These are phyloP conservation scores for Bidens hawaiensis DNA, from an alignment of 140 eudicot species.

Conservation along the genomic window DNA sequence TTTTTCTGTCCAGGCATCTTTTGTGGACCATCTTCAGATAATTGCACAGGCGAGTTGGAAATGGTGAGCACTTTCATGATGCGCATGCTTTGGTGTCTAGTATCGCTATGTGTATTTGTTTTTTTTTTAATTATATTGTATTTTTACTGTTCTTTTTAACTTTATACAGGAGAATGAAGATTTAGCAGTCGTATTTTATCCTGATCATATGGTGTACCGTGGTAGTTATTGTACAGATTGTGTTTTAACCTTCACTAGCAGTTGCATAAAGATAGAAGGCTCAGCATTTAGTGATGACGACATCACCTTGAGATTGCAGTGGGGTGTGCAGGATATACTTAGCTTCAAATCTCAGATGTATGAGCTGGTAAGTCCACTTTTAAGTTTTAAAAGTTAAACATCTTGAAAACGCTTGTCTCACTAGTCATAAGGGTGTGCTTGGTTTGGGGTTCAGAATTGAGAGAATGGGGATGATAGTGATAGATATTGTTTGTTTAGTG, in stretches of 20 bases:
- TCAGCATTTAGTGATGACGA: constrained; percentile 30
- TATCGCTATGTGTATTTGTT: neutral
- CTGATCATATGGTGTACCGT: constrained; percentile 58
- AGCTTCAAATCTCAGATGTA: constrained; percentile 52
- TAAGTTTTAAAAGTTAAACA: neutral
- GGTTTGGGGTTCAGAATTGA: neutral
- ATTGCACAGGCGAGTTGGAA: constrained; percentile 38
- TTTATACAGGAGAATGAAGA: constrained; percentile 50
- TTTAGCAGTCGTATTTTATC: constrained; percentile 38
- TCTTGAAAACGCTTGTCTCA: neutral
- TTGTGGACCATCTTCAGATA: constrained; percentile 39
- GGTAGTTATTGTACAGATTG: constrained; percentile 43
- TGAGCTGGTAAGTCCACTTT: constrained; percentile 42
- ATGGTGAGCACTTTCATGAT: constrained; percentile 40
- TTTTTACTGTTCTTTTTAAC: neutral
- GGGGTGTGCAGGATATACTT: constrained; percentile 58
- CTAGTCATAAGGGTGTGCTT: neutral
- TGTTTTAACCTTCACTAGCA: constrained; percentile 43
- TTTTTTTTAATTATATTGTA: neutral
- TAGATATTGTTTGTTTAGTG: neutral
- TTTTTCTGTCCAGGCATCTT: constrained; percentile 34
- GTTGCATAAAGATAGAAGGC: constrained; percentile 42
- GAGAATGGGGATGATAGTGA: neutral
- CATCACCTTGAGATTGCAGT: constrained; percentile 33
- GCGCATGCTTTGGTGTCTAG: neutral